Conservation (phyloP, 768 basidiomycete species). For the Hypsizygus marmoreus region DNA sequence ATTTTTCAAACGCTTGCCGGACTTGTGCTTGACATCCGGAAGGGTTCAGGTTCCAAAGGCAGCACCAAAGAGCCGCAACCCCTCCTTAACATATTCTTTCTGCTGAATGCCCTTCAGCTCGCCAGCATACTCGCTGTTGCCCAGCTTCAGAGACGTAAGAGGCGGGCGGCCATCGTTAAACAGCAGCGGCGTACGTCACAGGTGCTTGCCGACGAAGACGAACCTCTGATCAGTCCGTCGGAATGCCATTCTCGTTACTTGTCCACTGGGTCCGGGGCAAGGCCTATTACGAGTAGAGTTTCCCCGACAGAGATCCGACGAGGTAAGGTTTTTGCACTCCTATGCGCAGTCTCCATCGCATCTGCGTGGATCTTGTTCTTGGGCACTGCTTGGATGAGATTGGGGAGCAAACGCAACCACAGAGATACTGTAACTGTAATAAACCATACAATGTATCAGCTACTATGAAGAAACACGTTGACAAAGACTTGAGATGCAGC, state of each 20-base stretch:
- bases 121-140: conserved; percentile 51
- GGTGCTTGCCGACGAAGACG: conserved; percentile 7
- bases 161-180: conserved; percentile 19
- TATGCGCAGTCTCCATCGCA: conserved; percentile 44
- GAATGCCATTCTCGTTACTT: conserved; percentile 22
- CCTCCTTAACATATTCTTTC: conserved; percentile 58
- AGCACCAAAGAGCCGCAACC: conserved; percentile 44
- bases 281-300: conserved; percentile 14
- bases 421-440: background rate
- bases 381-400: conserved; percentile 56
- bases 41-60: conserved; percentile 25
- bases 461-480: no score
- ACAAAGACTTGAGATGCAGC: no score
- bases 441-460: background rate
- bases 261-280: conserved; percentile 20
- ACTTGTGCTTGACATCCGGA: conserved; percentile 55
- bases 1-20: conserved; percentile 77
- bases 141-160: conserved; percentile 46
- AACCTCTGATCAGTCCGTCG: conserved; percentile 12
- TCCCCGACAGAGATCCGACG: conserved; percentile 44
- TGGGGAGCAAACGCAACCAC: conserved; percentile 41
- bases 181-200: conserved; percentile 1
- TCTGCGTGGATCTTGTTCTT: conserved; percentile 68
- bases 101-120: conserved; percentile 59
- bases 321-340: conserved; percentile 50